Evolutionary conservation across 257 asterid species (phyloP).

Genomic region (Lycium barbarum): DNA sequence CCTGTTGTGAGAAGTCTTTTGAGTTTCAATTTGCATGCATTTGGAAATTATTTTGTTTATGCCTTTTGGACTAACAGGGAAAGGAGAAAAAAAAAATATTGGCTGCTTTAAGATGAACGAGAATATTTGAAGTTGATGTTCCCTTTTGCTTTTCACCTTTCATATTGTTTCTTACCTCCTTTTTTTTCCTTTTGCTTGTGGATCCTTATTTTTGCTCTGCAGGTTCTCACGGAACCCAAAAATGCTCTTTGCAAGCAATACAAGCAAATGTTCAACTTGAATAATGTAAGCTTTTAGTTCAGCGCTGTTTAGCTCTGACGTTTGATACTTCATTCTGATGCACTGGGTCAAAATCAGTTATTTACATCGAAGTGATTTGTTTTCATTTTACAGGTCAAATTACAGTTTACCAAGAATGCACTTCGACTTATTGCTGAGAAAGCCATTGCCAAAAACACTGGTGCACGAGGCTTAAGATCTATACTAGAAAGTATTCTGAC

Average conservation of each 20-base stretch:
- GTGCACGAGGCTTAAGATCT: slow-evolving; percentile 96
- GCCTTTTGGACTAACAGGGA: not conserved
- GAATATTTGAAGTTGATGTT: not conserved
- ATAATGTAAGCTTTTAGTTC: slow-evolving; percentile 58
- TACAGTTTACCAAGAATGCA: slow-evolving; percentile 70
- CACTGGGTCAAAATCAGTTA: not conserved
- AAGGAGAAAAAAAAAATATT: not conserved
- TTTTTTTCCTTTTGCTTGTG: slow-evolving; percentile 17
- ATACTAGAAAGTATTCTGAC: slow-evolving; percentile 82
- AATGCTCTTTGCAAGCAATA: slow-evolving; percentile 94
- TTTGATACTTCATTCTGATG: not conserved
- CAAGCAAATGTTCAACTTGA: slow-evolving; percentile 86
- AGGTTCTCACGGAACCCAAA: slow-evolving; percentile 89
- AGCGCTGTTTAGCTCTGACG: not conserved
- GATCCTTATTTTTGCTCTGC: slow-evolving; percentile 32
- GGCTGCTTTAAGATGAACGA: slow-evolving; percentile 23
- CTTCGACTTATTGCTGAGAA: slow-evolving; percentile 76
- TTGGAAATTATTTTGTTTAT: not conserved
- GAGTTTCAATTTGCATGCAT: slow-evolving; percentile 10
- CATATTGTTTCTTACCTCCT: not conserved
- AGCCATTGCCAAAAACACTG: slow-evolving; percentile 80
- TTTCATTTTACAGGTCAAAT: slow-evolving; percentile 57
- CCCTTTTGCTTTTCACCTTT: not conserved
- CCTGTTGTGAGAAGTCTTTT: not conserved
- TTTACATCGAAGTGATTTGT: not conserved